Percentiles rank a stretch among this genome's conserved stretches.
These are phyloP conservation scores for Microstegium vimineum DNA, from an alignment of 176 grass and related monocot species.

Conservation along the genomic window DNA sequence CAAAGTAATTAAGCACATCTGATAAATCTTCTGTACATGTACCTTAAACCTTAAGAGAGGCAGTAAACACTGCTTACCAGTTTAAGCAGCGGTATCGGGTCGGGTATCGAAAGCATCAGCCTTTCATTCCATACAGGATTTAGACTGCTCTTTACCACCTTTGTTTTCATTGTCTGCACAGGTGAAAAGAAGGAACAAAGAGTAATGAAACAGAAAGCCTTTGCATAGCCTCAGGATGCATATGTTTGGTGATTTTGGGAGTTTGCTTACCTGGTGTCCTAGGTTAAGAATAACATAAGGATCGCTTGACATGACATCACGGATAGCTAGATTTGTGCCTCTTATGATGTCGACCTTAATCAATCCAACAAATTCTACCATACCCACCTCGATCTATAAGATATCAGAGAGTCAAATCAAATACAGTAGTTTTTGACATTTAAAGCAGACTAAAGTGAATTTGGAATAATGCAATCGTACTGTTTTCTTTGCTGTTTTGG, in stretches of 20 bases:
- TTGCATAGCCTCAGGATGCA: neutral
- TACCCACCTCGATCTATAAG: constrained; percentile 70
- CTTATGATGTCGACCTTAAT: constrained; percentile 80
- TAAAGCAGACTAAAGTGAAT: neutral
- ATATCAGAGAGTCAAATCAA: constrained; percentile 6
- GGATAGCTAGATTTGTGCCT: constrained; percentile 84
- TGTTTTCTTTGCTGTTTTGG: constrained; percentile 69
- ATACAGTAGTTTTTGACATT: neutral
- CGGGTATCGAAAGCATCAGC: constrained; percentile 77
- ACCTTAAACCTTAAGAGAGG: neutral
- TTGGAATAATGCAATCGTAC: constrained; percentile 18
- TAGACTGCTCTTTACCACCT: constrained; percentile 85
- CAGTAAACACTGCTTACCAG: constrained; percentile 38
- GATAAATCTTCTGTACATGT: neutral
- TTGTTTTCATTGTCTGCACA: constrained; percentile 90
- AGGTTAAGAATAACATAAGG: constrained; percentile 90
- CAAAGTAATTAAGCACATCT: neutral
- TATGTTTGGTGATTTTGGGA: neutral
- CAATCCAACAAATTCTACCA: constrained; percentile 94
- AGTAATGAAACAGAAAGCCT: constrained; percentile 9
- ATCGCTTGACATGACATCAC: constrained; percentile 89
- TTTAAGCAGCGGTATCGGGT: constrained; percentile 68
- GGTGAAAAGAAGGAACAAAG: neutral
- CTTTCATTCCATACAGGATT: constrained; percentile 95
- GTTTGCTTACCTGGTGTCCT: constrained; percentile 70